phyloP scores from a whole-genome alignment of 768 basidiomycete genomes.

The Xerocomellus intermedius region DNA sequence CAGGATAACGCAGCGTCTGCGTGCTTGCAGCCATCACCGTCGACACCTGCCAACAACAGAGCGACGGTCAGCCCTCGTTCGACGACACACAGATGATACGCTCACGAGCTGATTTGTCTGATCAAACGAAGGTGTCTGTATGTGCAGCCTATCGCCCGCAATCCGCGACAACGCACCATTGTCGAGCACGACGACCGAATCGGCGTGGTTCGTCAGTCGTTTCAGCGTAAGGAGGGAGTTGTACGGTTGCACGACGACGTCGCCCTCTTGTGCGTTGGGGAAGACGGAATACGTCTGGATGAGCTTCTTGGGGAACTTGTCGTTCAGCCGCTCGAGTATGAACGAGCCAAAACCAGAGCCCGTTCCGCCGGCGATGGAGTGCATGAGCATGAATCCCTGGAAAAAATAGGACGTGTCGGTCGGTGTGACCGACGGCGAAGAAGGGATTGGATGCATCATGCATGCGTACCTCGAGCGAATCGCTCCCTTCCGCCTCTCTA shows the following conservation, averaged over 20 bases:
- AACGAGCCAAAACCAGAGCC: slow-evolving; percentile 99
- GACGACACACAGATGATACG: background rate
- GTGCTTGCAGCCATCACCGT: slow-evolving; percentile 99
- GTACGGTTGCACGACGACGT: slow-evolving; percentile 98
- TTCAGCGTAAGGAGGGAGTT: slow-evolving; percentile 93
- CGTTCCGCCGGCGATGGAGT: slow-evolving; percentile 98
- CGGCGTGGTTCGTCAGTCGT: slow-evolving; percentile 92
- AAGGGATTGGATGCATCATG: background rate
- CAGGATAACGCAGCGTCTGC: slow-evolving; percentile 93
- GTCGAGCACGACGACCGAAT: slow-evolving; percentile 95
- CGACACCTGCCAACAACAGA: slow-evolving; percentile 59
- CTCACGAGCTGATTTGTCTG: slow-evolving; percentile 89
- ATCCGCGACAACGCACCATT: slow-evolving; percentile 93
- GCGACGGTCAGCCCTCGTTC: background rate
- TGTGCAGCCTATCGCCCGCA: slow-evolving; percentile 86
- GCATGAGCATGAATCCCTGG: slow-evolving; percentile 98
- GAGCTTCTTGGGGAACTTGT: slow-evolving; percentile 98
- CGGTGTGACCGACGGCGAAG: background rate
- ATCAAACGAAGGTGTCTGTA: slow-evolving; percentile 84
- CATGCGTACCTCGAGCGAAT: slow-evolving; percentile 81
- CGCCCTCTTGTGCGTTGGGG: slow-evolving; percentile 88
- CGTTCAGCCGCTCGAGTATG: slow-evolving; percentile 91
- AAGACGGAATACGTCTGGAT: slow-evolving; percentile 99
- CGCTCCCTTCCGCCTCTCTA: slow-evolving; percentile 95
- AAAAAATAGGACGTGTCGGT: background rate